Evolutionary conservation across 1,284 basidiomycete genomes (phyloP).

Genomic region (Cystobasidium sp.): DNA sequence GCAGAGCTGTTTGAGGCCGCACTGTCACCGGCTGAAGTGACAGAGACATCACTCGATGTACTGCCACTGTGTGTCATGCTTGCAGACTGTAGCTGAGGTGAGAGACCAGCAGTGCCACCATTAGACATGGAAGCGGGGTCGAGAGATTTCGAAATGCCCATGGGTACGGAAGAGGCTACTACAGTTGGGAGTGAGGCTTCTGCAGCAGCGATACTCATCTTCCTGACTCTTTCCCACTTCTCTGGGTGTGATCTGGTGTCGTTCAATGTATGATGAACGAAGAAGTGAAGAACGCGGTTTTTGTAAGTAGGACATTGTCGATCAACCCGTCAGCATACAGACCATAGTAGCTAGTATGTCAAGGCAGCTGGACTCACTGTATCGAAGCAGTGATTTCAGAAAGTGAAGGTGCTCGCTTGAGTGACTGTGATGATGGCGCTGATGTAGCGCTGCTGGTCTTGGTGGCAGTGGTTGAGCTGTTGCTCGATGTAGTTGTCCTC

Average conservation of each 20-base stretch:
- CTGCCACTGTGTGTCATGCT: neutral
- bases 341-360: neutral
- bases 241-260: slow-evolving; percentile 23
- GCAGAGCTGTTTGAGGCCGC: slow-evolving; percentile 8
- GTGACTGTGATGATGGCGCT: neutral
- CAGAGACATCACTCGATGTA: neutral
- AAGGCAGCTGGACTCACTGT: neutral
- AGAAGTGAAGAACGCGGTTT: neutral
- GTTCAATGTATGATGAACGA: neutral
- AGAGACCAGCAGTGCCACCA: slow-evolving; percentile 1
- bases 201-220: slow-evolving; percentile 17
- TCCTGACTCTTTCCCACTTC: slow-evolving; percentile 26
- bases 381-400: slow-evolving; percentile 24
- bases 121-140: slow-evolving; percentile 3
- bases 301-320: neutral
- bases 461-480: neutral
- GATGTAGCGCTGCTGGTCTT: neutral
- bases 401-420: slow-evolving; percentile 26
- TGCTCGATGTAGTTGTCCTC: slow-evolving; percentile 4
- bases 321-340: neutral
- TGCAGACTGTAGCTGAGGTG: neutral
- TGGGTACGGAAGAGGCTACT: neutral
- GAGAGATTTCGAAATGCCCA: slow-evolving; percentile 1
- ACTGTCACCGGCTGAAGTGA: neutral
- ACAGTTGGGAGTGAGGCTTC: neutral